These are phyloP conservation scores for Aleurites moluccanus DNA, from an alignment of 441 rosid genomes.

Conservation along the genomic window DNA sequence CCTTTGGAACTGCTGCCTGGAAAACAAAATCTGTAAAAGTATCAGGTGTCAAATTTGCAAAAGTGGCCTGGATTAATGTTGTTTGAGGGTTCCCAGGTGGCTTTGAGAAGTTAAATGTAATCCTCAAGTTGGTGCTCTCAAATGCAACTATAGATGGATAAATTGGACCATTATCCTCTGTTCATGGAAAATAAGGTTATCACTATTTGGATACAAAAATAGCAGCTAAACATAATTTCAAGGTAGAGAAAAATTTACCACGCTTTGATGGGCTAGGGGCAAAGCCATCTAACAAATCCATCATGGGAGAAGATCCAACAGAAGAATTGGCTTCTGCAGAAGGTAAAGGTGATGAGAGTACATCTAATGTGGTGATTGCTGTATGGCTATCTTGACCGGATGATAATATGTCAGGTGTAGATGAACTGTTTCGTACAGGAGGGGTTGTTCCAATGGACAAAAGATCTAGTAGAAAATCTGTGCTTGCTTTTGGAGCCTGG, in stretches of 20 bases:
- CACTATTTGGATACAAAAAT: conserved; percentile 16
- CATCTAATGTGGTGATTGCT: conserved; percentile 43
- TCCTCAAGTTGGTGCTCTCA: conserved; percentile 81
- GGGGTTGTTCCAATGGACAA: conserved; percentile 73
- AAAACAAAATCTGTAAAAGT: conserved; percentile 74
- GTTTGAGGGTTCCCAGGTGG: conserved; percentile 70
- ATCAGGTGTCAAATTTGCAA: conserved; percentile 69
- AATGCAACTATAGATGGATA: conserved; percentile 79
- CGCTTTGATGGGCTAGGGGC: conserved; percentile 51
- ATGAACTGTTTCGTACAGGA: conserved; percentile 54
- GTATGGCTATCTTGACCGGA: conserved; percentile 41
- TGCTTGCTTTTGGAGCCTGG: conserved; percentile 66
- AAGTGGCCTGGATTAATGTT: conserved; percentile 68
- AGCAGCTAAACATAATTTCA: conserved; percentile 22
- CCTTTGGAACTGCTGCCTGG: conserved; percentile 99
- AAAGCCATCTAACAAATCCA: conserved; percentile 92
- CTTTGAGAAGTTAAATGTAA: conserved; percentile 82
- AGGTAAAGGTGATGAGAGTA: conserved; percentile 45
- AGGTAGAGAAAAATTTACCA: conserved; percentile 45
- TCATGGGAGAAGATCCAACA: conserved; percentile 50
- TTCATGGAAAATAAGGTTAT: conserved; percentile 27
- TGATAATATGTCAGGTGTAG: conserved; percentile 58
- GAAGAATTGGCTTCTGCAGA: conserved; percentile 43
- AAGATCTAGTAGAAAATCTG: conserved; percentile 85
- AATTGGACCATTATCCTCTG: conserved; percentile 79